Percentiles rank a stretch among this genome's conserved stretches.
Evolutionary conservation across 2,329 filamentous ascomycete species (phyloP).

Genomic region (Chalaropsis thielavioides): DNA sequence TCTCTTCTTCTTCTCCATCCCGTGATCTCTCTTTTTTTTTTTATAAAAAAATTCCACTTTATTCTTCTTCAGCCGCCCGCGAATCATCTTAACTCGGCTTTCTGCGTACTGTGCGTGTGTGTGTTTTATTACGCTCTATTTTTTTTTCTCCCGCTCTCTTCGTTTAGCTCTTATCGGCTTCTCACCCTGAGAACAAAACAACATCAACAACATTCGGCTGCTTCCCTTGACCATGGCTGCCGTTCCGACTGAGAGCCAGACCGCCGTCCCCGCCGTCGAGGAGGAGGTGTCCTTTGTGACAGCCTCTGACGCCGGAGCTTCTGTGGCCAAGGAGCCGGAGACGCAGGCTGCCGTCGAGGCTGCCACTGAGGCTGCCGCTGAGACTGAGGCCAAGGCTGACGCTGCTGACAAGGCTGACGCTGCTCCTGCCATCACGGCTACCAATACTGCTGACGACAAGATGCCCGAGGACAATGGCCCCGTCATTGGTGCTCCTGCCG

Average conservation of each 20-base stretch:
- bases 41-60: not conserved
- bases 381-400: not conserved
- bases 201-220: conserved; percentile 23
- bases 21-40: conserved; percentile 5
- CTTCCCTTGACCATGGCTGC: conserved; percentile 8
- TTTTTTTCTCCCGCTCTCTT: conserved; percentile 6
- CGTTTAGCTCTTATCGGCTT: conserved; percentile 6
- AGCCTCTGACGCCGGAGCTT: not conserved
- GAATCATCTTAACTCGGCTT: not conserved
- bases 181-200: conserved; percentile 13
- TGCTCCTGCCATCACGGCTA: not conserved
- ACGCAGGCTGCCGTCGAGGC: not conserved
- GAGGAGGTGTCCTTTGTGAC: not conserved
- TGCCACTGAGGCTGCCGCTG: not conserved
- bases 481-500: not conserved
- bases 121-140: not conserved
- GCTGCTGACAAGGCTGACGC: not conserved
- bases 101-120: not conserved
- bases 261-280: not conserved
- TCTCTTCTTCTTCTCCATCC: not conserved
- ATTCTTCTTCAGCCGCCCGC: not conserved
- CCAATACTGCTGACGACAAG: not conserved
- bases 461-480: not conserved
- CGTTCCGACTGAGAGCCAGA: not conserved
- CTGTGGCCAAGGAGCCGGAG: not conserved